These are phyloP conservation scores for Thermomyces lanuginosus DNA, from an alignment of 2,329 filamentous ascomycete genomes.

Conservation along the genomic window DNA sequence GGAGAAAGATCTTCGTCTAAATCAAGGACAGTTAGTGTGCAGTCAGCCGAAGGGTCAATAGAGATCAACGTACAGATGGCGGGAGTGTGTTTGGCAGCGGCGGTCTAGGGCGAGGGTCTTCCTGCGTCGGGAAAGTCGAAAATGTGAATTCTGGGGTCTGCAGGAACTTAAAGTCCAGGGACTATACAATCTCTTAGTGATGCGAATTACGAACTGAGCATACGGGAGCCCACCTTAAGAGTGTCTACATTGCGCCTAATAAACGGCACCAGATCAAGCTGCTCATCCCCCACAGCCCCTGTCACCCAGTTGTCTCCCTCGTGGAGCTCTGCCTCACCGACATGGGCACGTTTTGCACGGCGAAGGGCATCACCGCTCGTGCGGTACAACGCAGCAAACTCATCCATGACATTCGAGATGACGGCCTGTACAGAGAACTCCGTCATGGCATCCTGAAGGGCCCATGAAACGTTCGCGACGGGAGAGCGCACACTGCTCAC, in stretches of 20 bases:
- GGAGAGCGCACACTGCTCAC: constrained; percentile 82
- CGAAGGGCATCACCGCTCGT: constrained; percentile 18
- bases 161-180: constrained; percentile 53
- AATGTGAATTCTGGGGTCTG: constrained; percentile 77
- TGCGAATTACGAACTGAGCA: background rate
- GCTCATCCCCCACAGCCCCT: constrained; percentile 37
- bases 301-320: constrained; percentile 21
- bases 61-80: constrained; percentile 23
- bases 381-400: constrained; percentile 55
- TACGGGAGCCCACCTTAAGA: too few species aligned
- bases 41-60: constrained; percentile 3
- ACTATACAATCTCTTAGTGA: constrained; percentile 16
- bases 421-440: constrained; percentile 32
- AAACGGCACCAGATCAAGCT: too few species aligned
- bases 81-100: constrained; percentile 34
- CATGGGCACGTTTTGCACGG: constrained; percentile 18
- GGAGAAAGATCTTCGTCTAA: constrained; percentile 28
- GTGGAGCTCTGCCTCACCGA: constrained; percentile 17
- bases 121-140: constrained; percentile 42
- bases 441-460: constrained; percentile 27
- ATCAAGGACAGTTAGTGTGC: constrained; percentile 1
- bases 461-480: constrained; percentile 59
- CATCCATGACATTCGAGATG: constrained; percentile 40
- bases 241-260: too few species aligned
- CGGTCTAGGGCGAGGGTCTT: constrained; percentile 42